phyloP scores from a whole-genome alignment of 1,284 basidiomycete genomes.

The Porogramme epimiltina region DNA sequence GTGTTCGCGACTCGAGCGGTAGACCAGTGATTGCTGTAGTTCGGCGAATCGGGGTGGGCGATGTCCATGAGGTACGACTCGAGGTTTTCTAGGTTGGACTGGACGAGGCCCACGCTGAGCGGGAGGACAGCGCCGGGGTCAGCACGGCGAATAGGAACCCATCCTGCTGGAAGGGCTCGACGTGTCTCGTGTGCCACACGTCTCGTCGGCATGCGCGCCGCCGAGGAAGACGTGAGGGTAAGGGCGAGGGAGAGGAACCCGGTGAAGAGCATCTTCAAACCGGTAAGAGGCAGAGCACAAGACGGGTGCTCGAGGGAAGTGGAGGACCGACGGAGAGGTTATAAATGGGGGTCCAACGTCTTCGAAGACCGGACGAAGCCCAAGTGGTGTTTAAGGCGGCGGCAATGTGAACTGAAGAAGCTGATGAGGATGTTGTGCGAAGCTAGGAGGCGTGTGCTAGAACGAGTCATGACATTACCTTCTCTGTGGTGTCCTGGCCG shows the following conservation, averaged over 20 bases:
- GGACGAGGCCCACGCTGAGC: conserved; percentile 46
- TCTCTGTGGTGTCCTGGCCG: no score
- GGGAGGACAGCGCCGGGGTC: conserved; percentile 35
- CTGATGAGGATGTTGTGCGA: not conserved
- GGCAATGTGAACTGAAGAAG: not conserved
- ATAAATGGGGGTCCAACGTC: not conserved
- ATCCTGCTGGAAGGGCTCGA: conserved; percentile 35
- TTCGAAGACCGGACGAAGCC: not conserved
- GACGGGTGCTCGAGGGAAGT: not conserved
- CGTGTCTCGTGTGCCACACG: conserved; percentile 43
- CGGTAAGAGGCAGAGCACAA: not conserved
- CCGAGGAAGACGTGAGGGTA: conserved; percentile 7
- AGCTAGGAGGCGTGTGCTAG: no score
- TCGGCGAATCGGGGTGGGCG: conserved; percentile 44
- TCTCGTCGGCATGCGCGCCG: conserved; percentile 11
- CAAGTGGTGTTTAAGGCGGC: not conserved
- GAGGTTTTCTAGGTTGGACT: conserved; percentile 44
- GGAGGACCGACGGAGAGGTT: no score
- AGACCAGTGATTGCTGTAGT: conserved; percentile 47
- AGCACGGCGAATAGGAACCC: conserved; percentile 37
- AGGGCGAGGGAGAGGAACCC: conserved; percentile 8
- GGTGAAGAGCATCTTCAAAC: conserved; percentile 15
- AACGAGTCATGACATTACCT: no score
- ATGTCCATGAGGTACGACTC: conserved; percentile 46
- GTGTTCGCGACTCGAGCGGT: conserved; percentile 36